A percentile compares a stretch with the other conserved stretches of the same genome.
These are phyloP conservation scores for Vigna reflexopilosa DNA, from an alignment of 306 rosid genomes.

Conservation along the genomic window DNA sequence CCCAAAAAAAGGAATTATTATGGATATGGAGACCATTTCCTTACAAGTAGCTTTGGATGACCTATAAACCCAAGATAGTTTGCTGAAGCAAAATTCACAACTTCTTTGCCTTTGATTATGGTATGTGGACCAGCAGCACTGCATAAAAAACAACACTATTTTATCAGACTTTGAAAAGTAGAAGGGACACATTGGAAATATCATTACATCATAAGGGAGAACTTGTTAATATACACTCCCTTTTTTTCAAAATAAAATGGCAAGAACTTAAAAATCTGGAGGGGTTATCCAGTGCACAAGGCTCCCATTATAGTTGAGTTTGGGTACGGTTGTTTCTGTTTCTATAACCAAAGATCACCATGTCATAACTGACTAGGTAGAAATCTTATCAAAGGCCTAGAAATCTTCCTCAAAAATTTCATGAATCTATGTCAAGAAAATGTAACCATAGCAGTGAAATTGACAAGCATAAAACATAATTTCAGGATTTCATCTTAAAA, in stretches of 20 bases:
- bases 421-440: slow-evolving; percentile 31
- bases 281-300: slow-evolving; percentile 13
- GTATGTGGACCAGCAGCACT: slow-evolving; percentile 98
- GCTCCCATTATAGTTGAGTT: slow-evolving; percentile 7
- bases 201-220: slow-evolving; percentile 5
- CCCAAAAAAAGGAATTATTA: slow-evolving; percentile 5
- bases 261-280: slow-evolving; percentile 24
- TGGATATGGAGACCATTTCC: slow-evolving; percentile 45
- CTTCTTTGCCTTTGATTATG: slow-evolving; percentile 80
- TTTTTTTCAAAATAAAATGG: not conserved
- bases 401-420: slow-evolving; percentile 13
- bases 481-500: slow-evolving; percentile 5
- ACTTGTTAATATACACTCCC: not conserved
- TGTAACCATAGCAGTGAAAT: slow-evolving; percentile 29
- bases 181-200: slow-evolving; percentile 6
- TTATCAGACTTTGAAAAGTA: slow-evolving; percentile 6
- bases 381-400: slow-evolving; percentile 14
- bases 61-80: slow-evolving; percentile 96
- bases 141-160: slow-evolving; percentile 46
- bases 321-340: not conserved
- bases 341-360: slow-evolving; percentile 4
- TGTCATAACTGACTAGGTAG: slow-evolving; percentile 24
- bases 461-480: slow-evolving; percentile 30
- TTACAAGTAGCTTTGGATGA: slow-evolving; percentile 83
- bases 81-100: slow-evolving; percentile 95